Evolutionary conservation across 768 basidiomycete species (phyloP), one percentile per base, ranked within the genome.

Genomic region (Mycena rebaudengoi): DNA sequence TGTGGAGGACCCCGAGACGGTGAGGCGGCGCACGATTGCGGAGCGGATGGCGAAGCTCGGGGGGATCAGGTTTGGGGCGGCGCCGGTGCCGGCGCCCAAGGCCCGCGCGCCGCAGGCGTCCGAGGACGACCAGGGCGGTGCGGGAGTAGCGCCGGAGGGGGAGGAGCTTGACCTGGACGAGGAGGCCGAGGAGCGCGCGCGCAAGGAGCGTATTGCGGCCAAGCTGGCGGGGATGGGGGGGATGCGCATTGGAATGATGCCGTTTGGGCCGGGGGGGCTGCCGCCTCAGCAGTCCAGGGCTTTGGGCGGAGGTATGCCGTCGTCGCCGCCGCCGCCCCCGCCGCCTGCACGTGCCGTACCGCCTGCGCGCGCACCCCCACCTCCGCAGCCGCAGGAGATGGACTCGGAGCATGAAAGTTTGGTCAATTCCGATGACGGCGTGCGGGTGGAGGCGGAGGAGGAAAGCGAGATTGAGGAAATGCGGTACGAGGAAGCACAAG

Each of bases 11-110:
- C 79, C 79, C 1, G 86, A 85, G 58, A 83, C 86, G 23, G 76
- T 75, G 2, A 82, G 89, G 48, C 85, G 89, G 23, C 83, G 82
- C 29, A 91, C 91, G 2, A 92, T 98, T 35, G 94, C 95, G 1
- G 95, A 97, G 60, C 85, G 96, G n/a, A 96, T 98, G 95, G 95
- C 95, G 1, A 94, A 89, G 70, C 81, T 98, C 0, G 94, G 96
- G 16, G 94, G 92, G 4, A 89, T 97, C 72, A 87, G 85, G 64
- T 91, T 96, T 66, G 94, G 94, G 1, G 88, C 84, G 43, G 90
- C 90, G 16, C 86, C 88, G 8, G 23, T 62, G 11, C 80, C 82
- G 18, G 71, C 74, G 56, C 68, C 67, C 58, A 77, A 75, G 40
- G 80, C 80, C 2, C 74, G 80, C 18, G 76, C 78, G 5, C 79